Percentiles rank a stretch among this genome's conserved stretches.
Conservation (phyloP, 345 rosid genomes). For the Zanthoxylum bungeanum region DNA sequence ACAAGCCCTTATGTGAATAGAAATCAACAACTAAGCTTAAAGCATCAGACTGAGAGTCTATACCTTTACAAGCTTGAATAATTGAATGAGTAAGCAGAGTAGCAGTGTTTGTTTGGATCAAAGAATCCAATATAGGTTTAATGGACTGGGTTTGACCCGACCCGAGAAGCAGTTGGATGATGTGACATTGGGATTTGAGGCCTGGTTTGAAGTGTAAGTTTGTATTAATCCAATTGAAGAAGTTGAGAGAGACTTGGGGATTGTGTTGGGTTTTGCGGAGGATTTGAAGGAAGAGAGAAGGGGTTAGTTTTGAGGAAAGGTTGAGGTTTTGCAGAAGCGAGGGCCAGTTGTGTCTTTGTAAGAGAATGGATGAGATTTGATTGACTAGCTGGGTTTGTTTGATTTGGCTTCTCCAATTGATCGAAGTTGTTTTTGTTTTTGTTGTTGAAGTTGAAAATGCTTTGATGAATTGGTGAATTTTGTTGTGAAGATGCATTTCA, state of each 20-base stretch:
- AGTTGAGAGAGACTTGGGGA: slow-evolving; percentile 43
- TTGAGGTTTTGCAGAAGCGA: slow-evolving; percentile 39
- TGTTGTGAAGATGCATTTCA: slow-evolving; percentile 22
- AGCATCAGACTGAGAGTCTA: slow-evolving; percentile 20
- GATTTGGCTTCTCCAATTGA: slow-evolving; percentile 51
- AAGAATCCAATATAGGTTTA: slow-evolving; percentile 34
- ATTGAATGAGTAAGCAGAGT: slow-evolving; percentile 35
- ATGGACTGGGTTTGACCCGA: slow-evolving; percentile 34
- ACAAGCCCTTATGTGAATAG: slow-evolving; percentile 37
- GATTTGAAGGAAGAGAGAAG: slow-evolving; percentile 49
- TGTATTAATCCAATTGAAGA: slow-evolving; percentile 55
- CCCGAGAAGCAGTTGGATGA: slow-evolving; percentile 29
- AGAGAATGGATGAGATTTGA: slow-evolving; percentile 55
- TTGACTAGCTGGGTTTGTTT: slow-evolving; percentile 34
- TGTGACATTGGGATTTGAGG: slow-evolving; percentile 47
- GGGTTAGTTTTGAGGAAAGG: slow-evolving; percentile 44
- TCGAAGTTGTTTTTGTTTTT: slow-evolving; percentile 12
- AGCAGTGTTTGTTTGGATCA: slow-evolving; percentile 35
- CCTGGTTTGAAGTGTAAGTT: slow-evolving; percentile 52
- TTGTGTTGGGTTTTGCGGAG: slow-evolving; percentile 40
- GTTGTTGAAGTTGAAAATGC: slow-evolving; percentile 34
- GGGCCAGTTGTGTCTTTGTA: slow-evolving; percentile 51
- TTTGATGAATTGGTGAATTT: slow-evolving; percentile 18
- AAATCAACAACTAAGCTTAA: slow-evolving; percentile 46
- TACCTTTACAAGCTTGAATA: slow-evolving; percentile 44